Evolutionary conservation across 148 eudicot genomes (phyloP), one percentile per base, ranked within the genome.

Genomic region (Heliosperma pusillum): DNA sequence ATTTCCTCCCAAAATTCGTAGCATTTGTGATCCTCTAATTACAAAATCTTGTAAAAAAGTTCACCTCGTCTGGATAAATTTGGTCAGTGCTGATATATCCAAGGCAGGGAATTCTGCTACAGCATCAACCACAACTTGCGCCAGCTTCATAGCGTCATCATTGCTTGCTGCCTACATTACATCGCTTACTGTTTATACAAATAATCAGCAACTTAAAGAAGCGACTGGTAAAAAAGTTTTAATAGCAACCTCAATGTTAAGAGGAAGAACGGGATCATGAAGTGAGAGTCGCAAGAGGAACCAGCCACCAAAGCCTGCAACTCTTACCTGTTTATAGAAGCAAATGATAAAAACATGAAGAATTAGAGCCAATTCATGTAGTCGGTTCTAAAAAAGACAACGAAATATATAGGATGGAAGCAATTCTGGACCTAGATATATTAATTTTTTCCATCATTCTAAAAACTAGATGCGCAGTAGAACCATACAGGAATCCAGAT

Each of bases 201-300:
- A 17, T 27, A 70, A 45, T 29, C 3, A 7, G 16, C 30, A 21
- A n/a, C 24, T n/a, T n/a, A 6, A 20, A 60, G 1, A n/a, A 21
- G 13, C 10, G 3, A 9, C 21, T 66, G 8, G 30, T 29, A 45
- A 12, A 40, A 61, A 36, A 0, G 8, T 19, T 66, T 57, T 10
- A 33, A 2, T 40, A 55, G 25, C 11, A 82, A 92, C 99, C 99
- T 95, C 99, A 25, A 95, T 92, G 78, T 95, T 95, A 53, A 95
- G 99, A 47, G 99, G 99, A 53, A 95, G 86, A 56, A 95, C 99
- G 16, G 99, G 99, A 85, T 95, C 99, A 66, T 95, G 99, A 66
- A 95, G 99, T 26, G 99, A 95, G 72, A 95, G 96, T 83, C 99
- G 80, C 65, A 95, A 82, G 59, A 95, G 96, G 77, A 95, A 95